These are phyloP conservation scores for Vigna reflexopilosa DNA, from an alignment of 306 rosid genomes.

Conservation along the genomic window DNA sequence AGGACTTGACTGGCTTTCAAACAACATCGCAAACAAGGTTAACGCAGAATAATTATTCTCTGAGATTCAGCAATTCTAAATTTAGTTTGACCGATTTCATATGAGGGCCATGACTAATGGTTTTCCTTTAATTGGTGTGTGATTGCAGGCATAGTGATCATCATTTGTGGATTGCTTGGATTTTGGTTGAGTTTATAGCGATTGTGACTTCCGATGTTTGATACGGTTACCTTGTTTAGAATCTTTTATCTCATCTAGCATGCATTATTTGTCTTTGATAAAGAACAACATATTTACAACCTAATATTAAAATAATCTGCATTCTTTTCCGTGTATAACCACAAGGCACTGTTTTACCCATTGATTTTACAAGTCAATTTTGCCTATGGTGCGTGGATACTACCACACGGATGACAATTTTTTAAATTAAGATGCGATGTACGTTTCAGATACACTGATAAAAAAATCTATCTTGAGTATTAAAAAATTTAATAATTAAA, in stretches of 20 bases:
- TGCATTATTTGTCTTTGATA: conserved; percentile 49
- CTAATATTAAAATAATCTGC: conserved; percentile 56
- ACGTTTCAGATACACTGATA: too few species aligned
- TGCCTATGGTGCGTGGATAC: too few species aligned
- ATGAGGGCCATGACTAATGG: background rate
- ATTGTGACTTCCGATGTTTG: conserved; percentile 41
- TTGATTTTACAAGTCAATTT: conserved; percentile 32
- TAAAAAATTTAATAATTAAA: too few species aligned
- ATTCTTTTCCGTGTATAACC: conserved; percentile 35
- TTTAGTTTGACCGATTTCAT: conserved; percentile 12
- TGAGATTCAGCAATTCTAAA: background rate
- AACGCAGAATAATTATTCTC: background rate
- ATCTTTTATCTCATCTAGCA: conserved; percentile 33
- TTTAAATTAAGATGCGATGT: too few species aligned
- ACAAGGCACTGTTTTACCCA: conserved; percentile 18
- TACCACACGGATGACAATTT: too few species aligned
- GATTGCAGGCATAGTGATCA: conserved; percentile 66
- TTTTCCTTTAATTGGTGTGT: background rate
- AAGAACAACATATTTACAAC: conserved; percentile 37
- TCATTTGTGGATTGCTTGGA: conserved; percentile 31
- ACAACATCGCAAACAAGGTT: conserved; percentile 87
- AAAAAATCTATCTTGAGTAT: too few species aligned
- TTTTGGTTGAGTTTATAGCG: conserved; percentile 41
- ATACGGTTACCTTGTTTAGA: conserved; percentile 47
- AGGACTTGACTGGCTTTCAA: conserved; percentile 91